Evolutionary conservation across 305 asterid genomes (phyloP).

Genomic region (Fraxinus nigra): DNA sequence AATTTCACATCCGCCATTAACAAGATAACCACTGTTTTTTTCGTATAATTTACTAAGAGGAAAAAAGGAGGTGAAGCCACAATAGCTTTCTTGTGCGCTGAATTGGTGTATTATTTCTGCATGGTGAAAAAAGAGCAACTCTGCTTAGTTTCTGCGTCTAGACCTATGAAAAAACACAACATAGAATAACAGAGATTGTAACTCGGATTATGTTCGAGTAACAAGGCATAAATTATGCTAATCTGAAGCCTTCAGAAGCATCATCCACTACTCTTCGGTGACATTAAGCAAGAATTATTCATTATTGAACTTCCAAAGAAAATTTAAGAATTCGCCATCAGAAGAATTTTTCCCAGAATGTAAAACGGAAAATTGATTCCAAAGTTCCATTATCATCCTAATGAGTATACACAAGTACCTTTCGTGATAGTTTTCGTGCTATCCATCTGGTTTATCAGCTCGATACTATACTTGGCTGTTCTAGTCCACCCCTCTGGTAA

Average conservation of each 20-base stretch:
- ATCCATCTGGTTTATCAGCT: constrained; percentile 19
- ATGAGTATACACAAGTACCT: constrained; percentile 10
- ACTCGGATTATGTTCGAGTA: neutral
- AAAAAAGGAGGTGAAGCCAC: neutral
- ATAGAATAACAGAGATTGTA: neutral
- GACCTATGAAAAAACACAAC: too few species aligned
- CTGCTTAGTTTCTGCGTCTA: too few species aligned
- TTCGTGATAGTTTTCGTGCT: constrained; percentile 22
- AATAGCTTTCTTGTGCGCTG: neutral
- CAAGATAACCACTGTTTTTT: neutral
- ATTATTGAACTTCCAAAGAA: neutral
- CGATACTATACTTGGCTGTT: constrained; percentile 20
- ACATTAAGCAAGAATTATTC: neutral
- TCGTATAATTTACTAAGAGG: neutral
- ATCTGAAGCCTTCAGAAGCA: neutral
- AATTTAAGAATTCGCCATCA: neutral
- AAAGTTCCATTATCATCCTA: neutral
- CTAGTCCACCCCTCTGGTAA: constrained; percentile 31
- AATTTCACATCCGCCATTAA: neutral
- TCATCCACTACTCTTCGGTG: neutral
- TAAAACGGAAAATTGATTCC: neutral
- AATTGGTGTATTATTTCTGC: neutral
- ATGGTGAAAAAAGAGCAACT: neutral
- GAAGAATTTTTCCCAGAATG: neutral
- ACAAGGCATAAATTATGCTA: neutral